A percentile compares a stretch with the other conserved stretches of the same genome.
Conservation (phyloP, 2,329 filamentous ascomycete genomes). For the Neonectria sp. region DNA sequence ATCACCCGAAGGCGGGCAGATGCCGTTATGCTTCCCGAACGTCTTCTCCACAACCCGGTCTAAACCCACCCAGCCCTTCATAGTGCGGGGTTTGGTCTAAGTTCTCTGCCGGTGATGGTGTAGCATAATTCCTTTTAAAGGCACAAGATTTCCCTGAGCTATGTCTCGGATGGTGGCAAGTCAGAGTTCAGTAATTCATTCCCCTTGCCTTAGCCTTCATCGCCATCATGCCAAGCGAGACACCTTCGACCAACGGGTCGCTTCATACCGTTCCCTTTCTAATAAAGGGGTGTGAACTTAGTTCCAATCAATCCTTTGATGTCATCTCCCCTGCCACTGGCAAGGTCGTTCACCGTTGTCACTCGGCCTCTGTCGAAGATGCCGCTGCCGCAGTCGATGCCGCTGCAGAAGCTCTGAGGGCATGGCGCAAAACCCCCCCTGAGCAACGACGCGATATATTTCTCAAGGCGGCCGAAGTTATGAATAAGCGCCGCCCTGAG, state of each 20-base stretch:
- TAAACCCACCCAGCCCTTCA: constrained; percentile 20
- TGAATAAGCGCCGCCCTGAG: constrained; percentile 73
- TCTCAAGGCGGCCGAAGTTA: constrained; percentile 76
- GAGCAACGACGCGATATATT: constrained; percentile 77
- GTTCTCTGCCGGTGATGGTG: constrained; percentile 7
- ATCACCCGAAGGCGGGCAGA: constrained; percentile 10
- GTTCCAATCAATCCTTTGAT: constrained; percentile 64
- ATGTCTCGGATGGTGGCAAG: neutral
- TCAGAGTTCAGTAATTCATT: neutral
- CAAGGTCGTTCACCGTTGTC: constrained; percentile 68
- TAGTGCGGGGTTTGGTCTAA: constrained; percentile 36
- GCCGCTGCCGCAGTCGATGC: constrained; percentile 67
- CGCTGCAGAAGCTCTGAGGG: constrained; percentile 77
- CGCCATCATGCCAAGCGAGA: constrained; percentile 37
- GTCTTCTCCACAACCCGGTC: constrained; percentile 38
- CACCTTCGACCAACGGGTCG: constrained; percentile 16
- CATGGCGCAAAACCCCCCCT: constrained; percentile 77
- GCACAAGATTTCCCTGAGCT: constrained; percentile 10
- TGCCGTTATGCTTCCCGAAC: constrained; percentile 19
- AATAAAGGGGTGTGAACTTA: constrained; percentile 62
- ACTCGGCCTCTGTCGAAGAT: constrained; percentile 69
- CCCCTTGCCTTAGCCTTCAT: neutral
- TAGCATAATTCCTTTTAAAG: constrained; percentile 35
- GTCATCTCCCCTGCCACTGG: constrained; percentile 71
- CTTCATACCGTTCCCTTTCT: constrained; percentile 56